Percentiles rank a stretch among this genome's conserved stretches.
Evolutionary conservation across 1,139 yeast genomes (phyloP).

Genomic region (Trichomonascaceae sp.): DNA sequence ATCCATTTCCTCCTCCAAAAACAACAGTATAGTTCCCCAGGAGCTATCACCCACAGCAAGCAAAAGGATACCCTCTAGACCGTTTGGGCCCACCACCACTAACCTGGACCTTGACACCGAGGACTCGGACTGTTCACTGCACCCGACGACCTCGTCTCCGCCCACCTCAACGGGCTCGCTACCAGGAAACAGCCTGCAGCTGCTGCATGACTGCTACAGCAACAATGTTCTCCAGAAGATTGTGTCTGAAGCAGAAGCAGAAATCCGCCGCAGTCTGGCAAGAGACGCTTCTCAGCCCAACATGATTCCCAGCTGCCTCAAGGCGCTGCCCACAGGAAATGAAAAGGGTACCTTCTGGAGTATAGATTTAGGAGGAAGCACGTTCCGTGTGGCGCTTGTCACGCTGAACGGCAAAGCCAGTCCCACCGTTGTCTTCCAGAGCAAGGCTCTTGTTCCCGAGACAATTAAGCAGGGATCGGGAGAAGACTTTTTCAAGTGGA

Average conservation of each 20-base stretch:
- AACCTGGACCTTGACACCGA: too few relatives aligned
- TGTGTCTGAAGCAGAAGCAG: conserved; percentile 8
- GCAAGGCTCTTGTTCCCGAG: conserved; percentile 12
- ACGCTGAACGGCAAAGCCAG: conserved; percentile 55
- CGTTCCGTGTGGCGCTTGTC: conserved; percentile 71
- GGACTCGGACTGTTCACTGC: too few relatives aligned
- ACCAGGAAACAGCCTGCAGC: conserved; percentile 2
- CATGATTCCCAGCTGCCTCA: conserved; percentile 69
- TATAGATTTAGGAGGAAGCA: conserved; percentile 82
- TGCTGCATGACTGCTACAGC: background rate
- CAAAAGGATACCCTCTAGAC: too few relatives aligned
- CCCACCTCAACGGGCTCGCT: conserved; percentile 5
- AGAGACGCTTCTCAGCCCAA: conserved; percentile 9
- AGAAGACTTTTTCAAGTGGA: conserved; percentile 46
- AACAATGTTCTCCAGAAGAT: conserved; percentile 8
- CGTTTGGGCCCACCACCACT: too few relatives aligned
- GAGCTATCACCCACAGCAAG: too few relatives aligned
- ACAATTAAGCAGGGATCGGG: conserved; percentile 28
- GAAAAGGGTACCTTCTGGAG: conserved; percentile 69
- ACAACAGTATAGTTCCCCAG: too few relatives aligned
- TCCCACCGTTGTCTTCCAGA: conserved; percentile 17
- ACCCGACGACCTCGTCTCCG: background rate
- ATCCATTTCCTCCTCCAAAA: too few relatives aligned
- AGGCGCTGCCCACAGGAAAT: conserved; percentile 56
- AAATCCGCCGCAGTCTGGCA: conserved; percentile 1